Evolutionary conservation across 306 rosid species (phyloP), one percentile per base, ranked within the genome.

Genomic region (Gastrolobium bilobum): DNA sequence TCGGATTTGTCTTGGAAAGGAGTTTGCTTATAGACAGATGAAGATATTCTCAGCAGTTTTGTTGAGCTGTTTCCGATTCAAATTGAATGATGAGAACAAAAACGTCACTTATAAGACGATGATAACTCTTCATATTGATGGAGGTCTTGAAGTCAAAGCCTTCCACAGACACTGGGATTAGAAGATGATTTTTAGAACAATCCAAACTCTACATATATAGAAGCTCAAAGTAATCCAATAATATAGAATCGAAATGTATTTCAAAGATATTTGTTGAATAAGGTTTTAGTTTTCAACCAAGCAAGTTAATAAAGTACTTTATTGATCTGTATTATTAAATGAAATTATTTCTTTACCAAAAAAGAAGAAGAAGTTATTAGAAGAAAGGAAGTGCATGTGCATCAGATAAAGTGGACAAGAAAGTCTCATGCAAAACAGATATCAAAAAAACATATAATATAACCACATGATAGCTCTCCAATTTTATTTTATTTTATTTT

Each of bases 11-110:
- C 87, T 94, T 0, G 98, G 97, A 44, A 94, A 84, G 72, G 97
- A 92, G 83, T 94, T 94, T 83, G 97, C 98, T 66, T 91, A 89
- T 51, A 88, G 94, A 79, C 97, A 94, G 71, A 86, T 94, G 92
- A 92, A 94, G 87, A 94, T 92, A 83, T 81, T 94, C 54, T 71
- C 87, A 34, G 91, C 97, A 31, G 78, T 86, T 33, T 63, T 92
- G 68, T 44, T 94, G 34, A 74, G 92, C 7, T 81, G 83, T 80
- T 92, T 90, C 58, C 67, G 37, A 34, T 92, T 94, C 84, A 85
- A 79, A 78, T 58, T 90, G 91, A 88, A 84, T 40, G 90, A 90
- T 72, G 88, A 89, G 60, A 75, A 66, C 33, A 88, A 78, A 83
- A 42, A 63, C 68, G 94, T 88, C 15, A 87, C 85, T n/a, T 94